Conservation (phyloP, 805 yeast species). For the Cyberlindnera maritima region DNA sequence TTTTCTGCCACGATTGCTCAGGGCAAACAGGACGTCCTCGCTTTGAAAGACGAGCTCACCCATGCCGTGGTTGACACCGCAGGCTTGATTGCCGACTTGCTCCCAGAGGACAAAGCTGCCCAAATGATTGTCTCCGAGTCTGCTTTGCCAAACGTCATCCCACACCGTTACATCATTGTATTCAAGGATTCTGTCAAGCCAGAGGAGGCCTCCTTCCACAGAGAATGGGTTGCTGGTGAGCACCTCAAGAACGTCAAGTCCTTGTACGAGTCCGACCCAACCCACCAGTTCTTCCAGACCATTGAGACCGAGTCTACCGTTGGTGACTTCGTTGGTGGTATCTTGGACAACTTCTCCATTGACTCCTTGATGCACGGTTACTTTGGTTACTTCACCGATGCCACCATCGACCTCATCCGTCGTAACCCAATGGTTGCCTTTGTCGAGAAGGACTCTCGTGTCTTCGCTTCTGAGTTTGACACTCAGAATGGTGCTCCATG, state of each 20-base stretch:
- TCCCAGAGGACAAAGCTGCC: slow-evolving; percentile 31
- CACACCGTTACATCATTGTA: slow-evolving; percentile 81
- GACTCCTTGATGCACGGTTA: slow-evolving; percentile 67
- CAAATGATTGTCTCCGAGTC: slow-evolving; percentile 44
- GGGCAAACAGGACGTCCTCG: slow-evolving; percentile 9
- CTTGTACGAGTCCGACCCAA: slow-evolving; percentile 33
- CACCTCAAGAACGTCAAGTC: slow-evolving; percentile 44
- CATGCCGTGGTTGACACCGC: slow-evolving; percentile 20
- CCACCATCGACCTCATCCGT: slow-evolving; percentile 71
- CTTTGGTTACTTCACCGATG: slow-evolving; percentile 78
- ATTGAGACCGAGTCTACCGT: slow-evolving; percentile 26
- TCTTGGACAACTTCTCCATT: slow-evolving; percentile 59
- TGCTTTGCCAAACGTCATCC: slow-evolving; percentile 48
- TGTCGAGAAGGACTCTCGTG: slow-evolving; percentile 75
- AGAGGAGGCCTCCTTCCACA: slow-evolving; percentile 61
- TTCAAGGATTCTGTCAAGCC: slow-evolving; percentile 63
- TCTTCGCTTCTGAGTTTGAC: slow-evolving; percentile 58
- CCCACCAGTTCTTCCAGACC: slow-evolving; percentile 37
- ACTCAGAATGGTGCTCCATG: slow-evolving; percentile 87
- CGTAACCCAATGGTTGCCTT: slow-evolving; percentile 60
- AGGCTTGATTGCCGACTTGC: slow-evolving; percentile 12
- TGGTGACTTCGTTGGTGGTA: slow-evolving; percentile 44
- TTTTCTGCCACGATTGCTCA: slow-evolving; percentile 26
- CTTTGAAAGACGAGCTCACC: slow-evolving; percentile 9
- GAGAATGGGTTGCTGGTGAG: slow-evolving; percentile 56